Evolutionary conservation across 1,139 yeast genomes (phyloP).

Genomic region (Magnusiomyces suaveolens): DNA sequence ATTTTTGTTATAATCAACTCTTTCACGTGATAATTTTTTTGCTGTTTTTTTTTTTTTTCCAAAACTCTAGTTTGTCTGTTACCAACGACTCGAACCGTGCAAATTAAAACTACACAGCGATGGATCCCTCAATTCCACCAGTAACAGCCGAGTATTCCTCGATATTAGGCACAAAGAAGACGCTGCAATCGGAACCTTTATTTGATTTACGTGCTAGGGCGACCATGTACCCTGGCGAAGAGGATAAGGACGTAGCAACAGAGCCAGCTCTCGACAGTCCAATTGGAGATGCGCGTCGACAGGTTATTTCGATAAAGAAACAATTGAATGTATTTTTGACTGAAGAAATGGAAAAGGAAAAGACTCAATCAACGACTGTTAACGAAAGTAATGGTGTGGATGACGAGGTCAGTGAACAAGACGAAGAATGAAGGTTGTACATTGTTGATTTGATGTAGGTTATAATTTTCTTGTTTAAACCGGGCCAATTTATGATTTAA

Average conservation of each 20-base stretch:
- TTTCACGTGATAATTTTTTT: too few species aligned
- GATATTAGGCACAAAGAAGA: too few species aligned
- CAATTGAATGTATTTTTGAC: constrained; percentile 8
- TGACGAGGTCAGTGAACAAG: neutral
- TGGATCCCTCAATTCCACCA: too few species aligned
- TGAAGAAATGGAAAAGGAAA: constrained; percentile 1
- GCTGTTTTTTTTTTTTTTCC: too few species aligned
- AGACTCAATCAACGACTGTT: neutral
- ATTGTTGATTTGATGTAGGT: neutral
- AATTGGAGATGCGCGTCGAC: constrained; percentile 8
- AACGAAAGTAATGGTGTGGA: neutral
- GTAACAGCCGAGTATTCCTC: too few species aligned
- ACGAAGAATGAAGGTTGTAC: neutral
- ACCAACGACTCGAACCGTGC: too few species aligned
- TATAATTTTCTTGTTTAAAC: too few species aligned
- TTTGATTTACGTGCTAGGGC: neutral
- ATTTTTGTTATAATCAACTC: too few species aligned
- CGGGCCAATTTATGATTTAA: too few species aligned
- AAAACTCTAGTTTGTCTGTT: too few species aligned
- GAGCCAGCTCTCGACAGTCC: constrained; percentile 5
- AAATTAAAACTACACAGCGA: too few species aligned
- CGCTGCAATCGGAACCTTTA: neutral
- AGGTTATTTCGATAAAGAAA: constrained; percentile 5
- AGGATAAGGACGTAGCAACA: constrained; percentile 6
- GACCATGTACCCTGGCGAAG: neutral